Evolutionary conservation across 352 stramenopile genomes (phyloP).

Genomic region (Phytophthora citrophthora): DNA sequence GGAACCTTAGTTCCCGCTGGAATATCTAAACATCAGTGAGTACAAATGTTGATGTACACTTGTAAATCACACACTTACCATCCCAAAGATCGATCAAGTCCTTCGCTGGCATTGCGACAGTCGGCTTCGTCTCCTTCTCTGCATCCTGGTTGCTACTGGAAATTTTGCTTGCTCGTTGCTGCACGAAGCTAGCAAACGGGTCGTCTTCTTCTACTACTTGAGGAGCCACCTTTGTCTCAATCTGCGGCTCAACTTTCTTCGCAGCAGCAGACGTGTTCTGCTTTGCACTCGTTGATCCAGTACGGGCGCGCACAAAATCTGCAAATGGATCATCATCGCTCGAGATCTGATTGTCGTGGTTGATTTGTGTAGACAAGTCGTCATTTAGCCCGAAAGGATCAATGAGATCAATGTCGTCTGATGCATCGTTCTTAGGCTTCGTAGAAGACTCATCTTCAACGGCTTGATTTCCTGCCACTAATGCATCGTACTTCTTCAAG

Average conservation of each 20-base stretch:
- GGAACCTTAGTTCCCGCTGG: neutral
- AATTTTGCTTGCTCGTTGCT: constrained; percentile 55
- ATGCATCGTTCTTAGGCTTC: neutral
- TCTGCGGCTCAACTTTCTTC: constrained; percentile 7
- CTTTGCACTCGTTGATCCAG: constrained; percentile 19
- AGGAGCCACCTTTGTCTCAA: constrained; percentile 9
- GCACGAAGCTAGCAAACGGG: constrained; percentile 69
- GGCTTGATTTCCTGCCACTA: constrained; percentile 41
- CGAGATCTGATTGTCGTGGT: constrained; percentile 44
- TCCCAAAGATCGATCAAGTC: constrained; percentile 77
- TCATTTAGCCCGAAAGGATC: constrained; percentile 35
- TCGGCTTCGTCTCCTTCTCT: constrained; percentile 26
- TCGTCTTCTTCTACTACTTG: constrained; percentile 59
- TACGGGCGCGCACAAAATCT: constrained; percentile 62
- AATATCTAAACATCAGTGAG: constrained; percentile 18
- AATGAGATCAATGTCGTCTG: constrained; percentile 32
- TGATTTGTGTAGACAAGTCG: constrained; percentile 16
- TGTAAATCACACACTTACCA: constrained; percentile 35
- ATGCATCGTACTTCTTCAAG: constrained; percentile 62
- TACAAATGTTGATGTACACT: constrained; percentile 2
- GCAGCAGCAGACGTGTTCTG: neutral
- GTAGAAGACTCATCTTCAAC: constrained; percentile 7
- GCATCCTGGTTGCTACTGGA: constrained; percentile 30
- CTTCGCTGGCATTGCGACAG: constrained; percentile 22
- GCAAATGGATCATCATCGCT: constrained; percentile 64